Evolutionary conservation across 176 grass and related monocot species (phyloP).

Genomic region (Alloteropsis semialata): DNA sequence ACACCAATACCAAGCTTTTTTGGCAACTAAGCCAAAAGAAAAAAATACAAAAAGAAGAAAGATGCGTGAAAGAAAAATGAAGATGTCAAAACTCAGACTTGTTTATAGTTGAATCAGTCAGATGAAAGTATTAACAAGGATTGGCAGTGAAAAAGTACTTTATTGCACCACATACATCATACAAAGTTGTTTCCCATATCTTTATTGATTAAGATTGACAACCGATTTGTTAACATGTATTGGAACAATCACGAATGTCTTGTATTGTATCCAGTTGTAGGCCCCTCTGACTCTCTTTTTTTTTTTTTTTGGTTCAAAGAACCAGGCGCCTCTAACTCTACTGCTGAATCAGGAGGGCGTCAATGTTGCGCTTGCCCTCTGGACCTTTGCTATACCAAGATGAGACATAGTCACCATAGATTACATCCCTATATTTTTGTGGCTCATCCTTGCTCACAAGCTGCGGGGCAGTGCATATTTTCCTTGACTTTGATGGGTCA

Average conservation of each 20-base stretch:
- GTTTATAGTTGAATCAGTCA: neutral
- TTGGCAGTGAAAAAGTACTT: neutral
- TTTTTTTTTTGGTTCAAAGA: neutral
- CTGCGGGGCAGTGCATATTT: conserved; percentile 60
- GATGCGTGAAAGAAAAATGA: neutral
- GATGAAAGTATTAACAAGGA: neutral
- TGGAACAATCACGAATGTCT: neutral
- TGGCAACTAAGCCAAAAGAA: neutral
- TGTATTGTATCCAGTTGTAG: neutral
- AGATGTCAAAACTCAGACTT: neutral
- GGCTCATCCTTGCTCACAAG: conserved; percentile 50
- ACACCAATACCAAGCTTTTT: neutral
- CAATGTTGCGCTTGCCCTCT: conserved; percentile 89
- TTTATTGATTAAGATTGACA: conserved; percentile 13
- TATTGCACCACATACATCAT: neutral
- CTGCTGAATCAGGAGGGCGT: conserved; percentile 58
- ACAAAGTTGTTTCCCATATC: conserved; percentile 1
- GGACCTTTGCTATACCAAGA: conserved; percentile 96
- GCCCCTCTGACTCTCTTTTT: neutral
- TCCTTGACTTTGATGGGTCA: conserved; percentile 71
- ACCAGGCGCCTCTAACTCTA: neutral
- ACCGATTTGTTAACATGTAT: neutral
- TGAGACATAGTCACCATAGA: conserved; percentile 88
- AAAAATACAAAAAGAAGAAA: neutral
- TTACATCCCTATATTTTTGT: conserved; percentile 63